Evolutionary conservation across 345 rosid species (phyloP), one percentile per base, ranked within the genome.

Genomic region (Excoecaria agallocha): DNA sequence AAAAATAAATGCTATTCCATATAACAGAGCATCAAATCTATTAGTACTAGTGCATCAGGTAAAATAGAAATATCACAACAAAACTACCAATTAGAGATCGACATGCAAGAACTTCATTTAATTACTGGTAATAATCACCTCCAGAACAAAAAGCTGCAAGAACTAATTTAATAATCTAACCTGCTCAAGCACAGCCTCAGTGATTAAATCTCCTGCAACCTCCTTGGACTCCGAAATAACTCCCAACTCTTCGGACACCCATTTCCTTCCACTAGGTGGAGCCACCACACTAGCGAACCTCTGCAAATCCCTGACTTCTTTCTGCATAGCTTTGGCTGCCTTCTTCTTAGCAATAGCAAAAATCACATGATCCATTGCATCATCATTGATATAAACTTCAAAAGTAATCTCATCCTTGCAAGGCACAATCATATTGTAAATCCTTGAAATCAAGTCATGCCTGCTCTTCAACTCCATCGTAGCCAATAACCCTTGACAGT

Each of bases 391-490:
- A 59, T 89, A 95, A 5, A 93, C 97, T 84, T 96, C 97, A 3
- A 96, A 91, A 75, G 81, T 85, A 25, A 96, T 91, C 89, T 91
- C 97, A 73, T 96, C 99, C 77, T 81, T 91, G 77, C 96, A 87
- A 16, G 98, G 99, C 0, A 96, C 91, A 1, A 93, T 83, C 85
- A 85, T 56, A 74, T 90, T 90, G 35, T 87, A 96, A 13, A 96
- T 49, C 79, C 85, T 91, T 0, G 97, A 86, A 72, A 93, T 80
- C 84, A 96, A 78, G 88, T 96, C 99, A 64, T 96, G 97, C 70
- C 99, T 87, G 78, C 98, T 91, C 87, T 90, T 93, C 75, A 96
- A 82, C 89, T 96, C 97, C 89, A 96, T 85, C 0, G 98, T 96
- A 6, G 97, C 99, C 82, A 96, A 51, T 66, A 96, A 12, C n/a